Conservation (phyloP, 2,329 filamentous ascomycete species). For the Fusarium sp. region DNA sequence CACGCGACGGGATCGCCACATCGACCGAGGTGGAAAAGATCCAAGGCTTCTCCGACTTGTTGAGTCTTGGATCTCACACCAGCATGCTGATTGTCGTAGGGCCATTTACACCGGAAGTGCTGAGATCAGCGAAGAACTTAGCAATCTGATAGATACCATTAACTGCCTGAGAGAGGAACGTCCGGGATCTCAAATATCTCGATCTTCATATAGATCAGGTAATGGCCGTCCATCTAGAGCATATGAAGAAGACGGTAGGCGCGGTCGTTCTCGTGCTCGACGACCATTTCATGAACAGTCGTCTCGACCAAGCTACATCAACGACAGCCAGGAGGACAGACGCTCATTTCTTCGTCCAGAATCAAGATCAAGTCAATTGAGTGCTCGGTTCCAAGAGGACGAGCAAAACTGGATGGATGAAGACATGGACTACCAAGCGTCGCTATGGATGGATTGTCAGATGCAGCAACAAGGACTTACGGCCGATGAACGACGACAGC, state of each 20-base stretch:
- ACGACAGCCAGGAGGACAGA: background rate
- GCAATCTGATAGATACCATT: conserved; percentile 2
- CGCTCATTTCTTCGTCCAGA: background rate
- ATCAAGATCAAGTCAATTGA: background rate
- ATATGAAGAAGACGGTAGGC: background rate
- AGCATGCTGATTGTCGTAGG: conserved; percentile 12
- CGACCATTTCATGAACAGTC: background rate
- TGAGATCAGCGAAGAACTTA: conserved; percentile 22
- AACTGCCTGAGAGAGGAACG: background rate
- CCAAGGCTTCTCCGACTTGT: conserved; percentile 56
- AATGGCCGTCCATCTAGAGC: background rate
- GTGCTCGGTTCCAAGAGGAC: background rate
- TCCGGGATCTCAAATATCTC: background rate
- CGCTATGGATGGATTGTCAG: conserved; percentile 27
- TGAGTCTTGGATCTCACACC: conserved; percentile 58
- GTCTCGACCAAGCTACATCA: background rate
- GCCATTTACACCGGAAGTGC: conserved; percentile 23
- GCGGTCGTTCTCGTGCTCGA: background rate
- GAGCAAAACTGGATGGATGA: conserved; percentile 3
- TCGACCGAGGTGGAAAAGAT: conserved; percentile 22
- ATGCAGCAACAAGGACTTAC: conserved; percentile 25
- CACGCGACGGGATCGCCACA: conserved; percentile 48
- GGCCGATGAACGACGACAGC: conserved; percentile 13
- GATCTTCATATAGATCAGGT: background rate
- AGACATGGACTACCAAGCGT: conserved; percentile 12